Evolutionary conservation across 805 yeast genomes (phyloP).

Genomic region (Ogataea corticis): DNA sequence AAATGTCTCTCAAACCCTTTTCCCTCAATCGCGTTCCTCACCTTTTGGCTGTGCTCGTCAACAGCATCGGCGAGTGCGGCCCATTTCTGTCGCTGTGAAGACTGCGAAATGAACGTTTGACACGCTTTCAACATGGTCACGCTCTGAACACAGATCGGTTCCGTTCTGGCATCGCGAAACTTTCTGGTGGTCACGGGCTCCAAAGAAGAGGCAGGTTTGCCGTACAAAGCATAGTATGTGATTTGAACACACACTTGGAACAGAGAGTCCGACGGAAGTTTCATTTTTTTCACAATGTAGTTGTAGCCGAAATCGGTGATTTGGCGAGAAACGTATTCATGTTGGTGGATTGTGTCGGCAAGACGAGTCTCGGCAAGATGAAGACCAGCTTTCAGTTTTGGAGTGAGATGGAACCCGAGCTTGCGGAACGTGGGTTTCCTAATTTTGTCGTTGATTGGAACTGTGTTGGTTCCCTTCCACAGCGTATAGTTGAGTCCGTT

Average conservation of each 20-base stretch:
- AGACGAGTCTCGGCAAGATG: conserved; percentile 59
- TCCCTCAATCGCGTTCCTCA: conserved; percentile 57
- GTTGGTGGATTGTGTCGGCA: conserved; percentile 58
- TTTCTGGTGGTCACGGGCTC: conserved; percentile 65
- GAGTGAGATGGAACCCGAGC: conserved; percentile 41
- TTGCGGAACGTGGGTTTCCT: conserved; percentile 38
- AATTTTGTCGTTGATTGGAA: conserved; percentile 31
- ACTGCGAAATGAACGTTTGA: conserved; percentile 62
- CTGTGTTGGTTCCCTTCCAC: conserved; percentile 46
- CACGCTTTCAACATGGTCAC: conserved; percentile 51
- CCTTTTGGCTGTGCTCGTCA: conserved; percentile 47
- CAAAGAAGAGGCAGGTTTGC: conserved; percentile 40
- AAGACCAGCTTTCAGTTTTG: conserved; percentile 47
- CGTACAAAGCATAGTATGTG: conserved; percentile 56
- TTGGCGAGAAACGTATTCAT: conserved; percentile 47
- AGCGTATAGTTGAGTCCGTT: conserved; percentile 57
- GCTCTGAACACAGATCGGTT: conserved; percentile 64
- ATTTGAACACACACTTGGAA: conserved; percentile 54
- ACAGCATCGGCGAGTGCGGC: conserved; percentile 50
- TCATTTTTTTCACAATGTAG: conserved; percentile 39
- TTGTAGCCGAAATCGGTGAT: conserved; percentile 33
- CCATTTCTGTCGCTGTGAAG: conserved; percentile 49
- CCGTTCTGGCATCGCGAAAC: conserved; percentile 69
- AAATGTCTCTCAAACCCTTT: conserved; percentile 73
- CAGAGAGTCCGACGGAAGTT: conserved; percentile 49